Evolutionary conservation across 257 asterid species (phyloP), one percentile per base, ranked within the genome.

Genomic region (Nyctanthes arbortristis): DNA sequence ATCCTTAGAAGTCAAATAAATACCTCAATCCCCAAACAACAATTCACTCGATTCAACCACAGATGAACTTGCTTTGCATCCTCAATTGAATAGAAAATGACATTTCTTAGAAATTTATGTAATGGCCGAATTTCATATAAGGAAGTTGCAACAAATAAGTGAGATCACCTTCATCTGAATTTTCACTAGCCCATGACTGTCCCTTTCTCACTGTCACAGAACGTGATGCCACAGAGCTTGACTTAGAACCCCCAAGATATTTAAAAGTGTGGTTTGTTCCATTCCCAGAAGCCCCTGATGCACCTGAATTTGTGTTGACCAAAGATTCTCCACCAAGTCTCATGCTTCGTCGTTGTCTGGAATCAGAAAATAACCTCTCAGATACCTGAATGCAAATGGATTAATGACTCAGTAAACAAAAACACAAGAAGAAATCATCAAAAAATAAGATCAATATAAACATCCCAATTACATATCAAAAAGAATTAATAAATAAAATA

Each of bases 311-410:
- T 43, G 83, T 30, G 78, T 72, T 83, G 72, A 83, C 67, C 37
- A 57, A 74, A 30, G 93, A 76, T 66, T 94, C 99, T 69, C 91
- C 99, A 71, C 96, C 91, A 66, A 91, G 91, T 74, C 97, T 89
- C 79, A 85, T 81, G 88, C 96, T 93, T 73, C 97, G 82, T 39
- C 99, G 91, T 77, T 92, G 94, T 57, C 90, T 91, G 49, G 97
- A 94, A 80, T 94, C 99, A 72, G 95, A 74, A 88, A 91, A 94
- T 59, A 94, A 78, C 85, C 96, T 89, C 82, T 93, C 99, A 61
- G 99, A 91, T 75, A 91, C 96, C 97, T 93, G 78, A 67, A 79
- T 29, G 57, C 76, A 83, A 54, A 70, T 32, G 67, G 40, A 57
- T 61, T n/a, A 68, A 39, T 71, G 69, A 63, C 60, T 81, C 65